These are phyloP conservation scores for Mortierella claussenii DNA, from an alignment of 192 early-diverging fungal genomes.

Conservation along the genomic window DNA sequence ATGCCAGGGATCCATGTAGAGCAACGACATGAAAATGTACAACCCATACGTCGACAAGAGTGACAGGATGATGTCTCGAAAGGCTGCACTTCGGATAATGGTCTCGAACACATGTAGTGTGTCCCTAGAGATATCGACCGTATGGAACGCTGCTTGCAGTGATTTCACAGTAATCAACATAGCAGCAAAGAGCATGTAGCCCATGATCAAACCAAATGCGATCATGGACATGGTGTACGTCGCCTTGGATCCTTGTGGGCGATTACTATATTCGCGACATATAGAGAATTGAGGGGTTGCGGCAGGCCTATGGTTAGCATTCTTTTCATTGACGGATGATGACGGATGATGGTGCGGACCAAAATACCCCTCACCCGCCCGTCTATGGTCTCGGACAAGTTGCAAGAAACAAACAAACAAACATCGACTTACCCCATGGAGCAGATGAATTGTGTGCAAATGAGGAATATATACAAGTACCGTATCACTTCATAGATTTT, in stretches of 20 bases:
- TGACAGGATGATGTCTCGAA: constrained; percentile 66
- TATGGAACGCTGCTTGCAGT: constrained; percentile 35
- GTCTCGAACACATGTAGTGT: constrained; percentile 53
- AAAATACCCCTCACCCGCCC: too few species aligned
- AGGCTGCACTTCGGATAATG: constrained; percentile 51
- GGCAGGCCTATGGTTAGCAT: too few species aligned
- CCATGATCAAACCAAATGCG: constrained; percentile 63
- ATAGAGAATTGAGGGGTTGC: too few species aligned
- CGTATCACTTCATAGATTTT: constrained; percentile 55
- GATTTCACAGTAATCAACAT: constrained; percentile 59
- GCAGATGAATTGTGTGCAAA: constrained; percentile 61
- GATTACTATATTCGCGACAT: constrained; percentile 75
- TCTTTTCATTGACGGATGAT: too few species aligned
- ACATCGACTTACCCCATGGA: constrained; percentile 64
- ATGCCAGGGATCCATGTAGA: constrained; percentile 83
- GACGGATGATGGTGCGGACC: too few species aligned
- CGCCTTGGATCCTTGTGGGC: constrained; percentile 71
- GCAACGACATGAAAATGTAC: constrained; percentile 70
- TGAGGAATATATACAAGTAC: constrained; percentile 62
- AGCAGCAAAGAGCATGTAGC: constrained; percentile 66
- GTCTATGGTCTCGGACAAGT: too few species aligned
- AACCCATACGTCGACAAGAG: constrained; percentile 74
- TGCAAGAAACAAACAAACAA: too few species aligned
- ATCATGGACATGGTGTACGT: constrained; percentile 63
- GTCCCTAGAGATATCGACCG: constrained; percentile 44